Percentiles rank a stretch among this genome's conserved stretches.
These are phyloP conservation scores for Graphilbum sp. DNA, from an alignment of 2,329 filamentous ascomycete genomes.

Conservation along the genomic window DNA sequence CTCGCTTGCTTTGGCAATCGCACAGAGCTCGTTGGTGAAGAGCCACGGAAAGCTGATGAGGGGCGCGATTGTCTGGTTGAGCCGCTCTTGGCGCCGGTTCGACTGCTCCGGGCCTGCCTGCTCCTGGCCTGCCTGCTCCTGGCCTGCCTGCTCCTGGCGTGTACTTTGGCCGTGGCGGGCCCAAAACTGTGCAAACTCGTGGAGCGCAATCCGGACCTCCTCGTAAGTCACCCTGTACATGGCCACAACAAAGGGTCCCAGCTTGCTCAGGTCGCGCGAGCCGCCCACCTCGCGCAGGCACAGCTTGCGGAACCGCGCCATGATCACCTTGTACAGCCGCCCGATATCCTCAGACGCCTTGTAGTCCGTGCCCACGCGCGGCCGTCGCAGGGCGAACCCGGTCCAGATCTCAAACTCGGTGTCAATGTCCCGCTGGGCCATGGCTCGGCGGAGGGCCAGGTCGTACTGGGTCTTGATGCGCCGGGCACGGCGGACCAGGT, in stretches of 20 bases:
- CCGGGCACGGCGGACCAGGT: conserved; percentile 40
- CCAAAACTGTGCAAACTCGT: conserved; percentile 20
- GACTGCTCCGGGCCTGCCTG: too few species aligned
- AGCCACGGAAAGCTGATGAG: conserved; percentile 93
- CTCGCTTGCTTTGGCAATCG: conserved; percentile 36
- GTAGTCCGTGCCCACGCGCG: conserved; percentile 59
- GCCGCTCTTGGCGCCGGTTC: conserved; percentile 16
- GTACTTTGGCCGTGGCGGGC: background rate
- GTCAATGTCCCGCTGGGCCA: conserved; percentile 67
- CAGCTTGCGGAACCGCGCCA: conserved; percentile 47
- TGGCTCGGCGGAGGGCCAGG: conserved; percentile 55
- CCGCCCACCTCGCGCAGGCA: conserved; percentile 51
- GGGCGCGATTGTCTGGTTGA: conserved; percentile 43
- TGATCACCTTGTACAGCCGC: conserved; percentile 46
- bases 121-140: too few species aligned
- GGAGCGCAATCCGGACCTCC: conserved; percentile 45
- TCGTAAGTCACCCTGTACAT: conserved; percentile 75
- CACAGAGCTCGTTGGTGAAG: conserved; percentile 55
- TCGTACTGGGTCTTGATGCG: conserved; percentile 68
- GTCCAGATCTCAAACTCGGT: conserved; percentile 92
- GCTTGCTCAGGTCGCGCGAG: conserved; percentile 30
- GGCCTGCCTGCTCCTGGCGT: too few species aligned
- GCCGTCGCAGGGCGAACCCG: conserved; percentile 64
- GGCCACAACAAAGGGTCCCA: conserved; percentile 64
- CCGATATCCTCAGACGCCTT: conserved; percentile 77